Evolutionary conservation across 352 stramenopile species (phyloP), one percentile per base, ranked within the genome.

Genomic region (Phytophthora podocarpi): DNA sequence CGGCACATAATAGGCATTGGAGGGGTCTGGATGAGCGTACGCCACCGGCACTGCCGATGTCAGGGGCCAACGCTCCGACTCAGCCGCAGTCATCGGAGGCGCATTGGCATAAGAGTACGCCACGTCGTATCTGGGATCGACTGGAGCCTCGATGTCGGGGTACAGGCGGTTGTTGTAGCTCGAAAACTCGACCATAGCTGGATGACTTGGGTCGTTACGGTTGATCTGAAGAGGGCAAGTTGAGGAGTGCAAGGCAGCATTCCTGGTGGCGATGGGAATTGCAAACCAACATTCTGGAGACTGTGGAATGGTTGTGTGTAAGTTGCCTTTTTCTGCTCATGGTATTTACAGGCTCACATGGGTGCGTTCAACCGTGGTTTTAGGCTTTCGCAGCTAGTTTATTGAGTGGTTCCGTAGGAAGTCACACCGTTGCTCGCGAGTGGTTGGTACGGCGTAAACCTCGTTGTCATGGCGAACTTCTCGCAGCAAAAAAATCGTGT

Each of bases 401-500:
- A n/a, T 37, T 31, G 51, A 56, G 43, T 35, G 36, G 63, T 26
- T 48, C 67, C 67, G 31, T 76, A 76, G 4, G 67, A 76, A 21
- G 43, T 34, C 27, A 53, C 31, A 15, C 23, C 49, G n/a, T 55
- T 42, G 16, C 31, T 31, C 5, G 34, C 15, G 30, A 57, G 30
- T 18, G 50, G 15, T 24, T 70, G 51, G 54, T 62, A 47, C 6
- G 58, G 53, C 15, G 39, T 35, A 34, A 28, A 59, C 10, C 21
- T 55, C 15, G 34, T 56, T 47, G 55, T 61, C 31, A 64, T 16
- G 4, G 60, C 48, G 57, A 84, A 69, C 49, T 67, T 67, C 49
- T 82, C 76, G 47, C 76, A 82, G 45, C 74, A 81, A 59, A 85
- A 80, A 57, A 85, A 85, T 11, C 59, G 63, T 13, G 76, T 82